These are phyloP conservation scores for Xerocomus brunneocitrinus DNA, from an alignment of 768 basidiomycete genomes.

Conservation along the genomic window DNA sequence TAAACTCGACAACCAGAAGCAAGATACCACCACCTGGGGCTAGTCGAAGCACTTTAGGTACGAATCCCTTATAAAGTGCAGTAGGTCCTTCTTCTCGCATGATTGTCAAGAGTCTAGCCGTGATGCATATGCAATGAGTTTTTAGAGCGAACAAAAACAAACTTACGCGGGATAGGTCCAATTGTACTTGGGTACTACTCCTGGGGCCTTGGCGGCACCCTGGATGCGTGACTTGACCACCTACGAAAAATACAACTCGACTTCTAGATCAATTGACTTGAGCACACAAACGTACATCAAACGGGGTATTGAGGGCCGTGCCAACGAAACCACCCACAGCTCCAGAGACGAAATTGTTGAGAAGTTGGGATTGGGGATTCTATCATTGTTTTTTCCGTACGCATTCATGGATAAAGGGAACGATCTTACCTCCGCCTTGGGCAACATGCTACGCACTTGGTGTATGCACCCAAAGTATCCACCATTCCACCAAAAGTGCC, in stretches of 20 bases:
- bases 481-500: slow-evolving; percentile 89
- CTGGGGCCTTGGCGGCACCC: slow-evolving; percentile 57
- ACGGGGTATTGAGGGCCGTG: slow-evolving; percentile 88
- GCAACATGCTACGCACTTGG: slow-evolving; percentile 74
- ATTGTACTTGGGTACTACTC: slow-evolving; percentile 81
- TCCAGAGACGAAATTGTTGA: slow-evolving; percentile 93
- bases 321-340: slow-evolving; percentile 86
- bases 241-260: slow-evolving; percentile 34
- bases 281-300: slow-evolving; percentile 38
- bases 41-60: slow-evolving; percentile 90
- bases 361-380: slow-evolving; percentile 63
- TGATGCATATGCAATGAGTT: background rate
- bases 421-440: slow-evolving; percentile 74
- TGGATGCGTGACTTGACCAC: slow-evolving; percentile 98
- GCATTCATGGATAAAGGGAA: background rate
- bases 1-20: slow-evolving; percentile 89
- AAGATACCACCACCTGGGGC: slow-evolving; percentile 95
- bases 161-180: slow-evolving; percentile 87
- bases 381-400: slow-evolving; percentile 23
- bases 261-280: background rate
- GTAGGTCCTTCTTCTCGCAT: slow-evolving; percentile 81
- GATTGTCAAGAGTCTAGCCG: slow-evolving; percentile 57
- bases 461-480: slow-evolving; percentile 95
- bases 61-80: slow-evolving; percentile 92
- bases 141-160: background rate